phyloP scores from a whole-genome alignment of 169 alveolate genomes.

The Amoebophrya sp. region DNA sequence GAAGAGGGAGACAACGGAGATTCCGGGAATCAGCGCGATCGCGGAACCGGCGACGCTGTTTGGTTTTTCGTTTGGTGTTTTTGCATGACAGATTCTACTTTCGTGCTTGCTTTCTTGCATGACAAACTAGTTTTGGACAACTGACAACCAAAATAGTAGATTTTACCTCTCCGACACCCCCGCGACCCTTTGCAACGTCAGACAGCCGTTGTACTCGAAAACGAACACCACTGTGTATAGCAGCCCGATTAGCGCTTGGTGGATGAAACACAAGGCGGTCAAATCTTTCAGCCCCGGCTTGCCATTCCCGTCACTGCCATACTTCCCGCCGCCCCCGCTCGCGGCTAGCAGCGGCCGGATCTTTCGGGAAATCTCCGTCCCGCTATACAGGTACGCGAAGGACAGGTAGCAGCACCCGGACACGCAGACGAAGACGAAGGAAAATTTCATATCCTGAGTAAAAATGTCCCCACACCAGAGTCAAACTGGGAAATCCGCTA shows the following conservation, averaged over 20 bases:
- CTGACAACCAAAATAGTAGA: not conserved
- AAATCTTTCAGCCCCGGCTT: not conserved
- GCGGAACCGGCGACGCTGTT: constrained; percentile 25
- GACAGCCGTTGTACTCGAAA: not conserved
- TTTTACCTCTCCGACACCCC: not conserved
- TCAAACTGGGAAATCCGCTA: no score
- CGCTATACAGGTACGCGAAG: not conserved
- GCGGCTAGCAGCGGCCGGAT: constrained; percentile 6
- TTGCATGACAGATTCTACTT: not conserved
- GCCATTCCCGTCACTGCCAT: not conserved
- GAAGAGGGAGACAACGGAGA: not conserved
- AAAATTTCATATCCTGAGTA: no score
- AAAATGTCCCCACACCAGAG: no score
- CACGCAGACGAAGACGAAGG: not conserved
- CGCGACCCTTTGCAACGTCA: not conserved
- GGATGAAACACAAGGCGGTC: not conserved
- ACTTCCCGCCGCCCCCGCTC: not conserved
- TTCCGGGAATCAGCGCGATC: not conserved
- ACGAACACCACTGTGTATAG: not conserved
- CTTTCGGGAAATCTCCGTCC: not conserved
- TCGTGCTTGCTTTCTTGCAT: not conserved
- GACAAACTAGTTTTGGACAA: not conserved
- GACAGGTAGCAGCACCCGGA: not conserved
- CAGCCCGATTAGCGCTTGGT: not conserved
- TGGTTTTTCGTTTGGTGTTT: not conserved